These are phyloP conservation scores for Erythrobasidium hasegawianum DNA, from an alignment of 1,284 basidiomycete species.

Conservation along the genomic window DNA sequence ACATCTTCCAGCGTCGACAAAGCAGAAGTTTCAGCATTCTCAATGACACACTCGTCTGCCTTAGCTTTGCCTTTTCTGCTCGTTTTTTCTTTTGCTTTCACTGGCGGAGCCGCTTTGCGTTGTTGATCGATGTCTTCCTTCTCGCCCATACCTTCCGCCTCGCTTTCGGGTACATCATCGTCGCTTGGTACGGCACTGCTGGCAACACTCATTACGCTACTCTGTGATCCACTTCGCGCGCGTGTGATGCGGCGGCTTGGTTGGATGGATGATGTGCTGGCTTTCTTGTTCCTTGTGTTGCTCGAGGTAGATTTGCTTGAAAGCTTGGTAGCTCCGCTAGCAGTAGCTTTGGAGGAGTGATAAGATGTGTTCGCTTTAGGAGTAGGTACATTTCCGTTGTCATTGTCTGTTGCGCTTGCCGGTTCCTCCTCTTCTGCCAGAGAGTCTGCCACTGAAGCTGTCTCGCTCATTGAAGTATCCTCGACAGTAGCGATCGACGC, in stretches of 20 bases:
- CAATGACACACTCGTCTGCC: neutral
- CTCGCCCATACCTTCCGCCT: neutral
- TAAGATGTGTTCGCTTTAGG: neutral
- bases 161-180: neutral
- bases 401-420: neutral
- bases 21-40: neutral
- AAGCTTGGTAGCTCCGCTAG: neutral
- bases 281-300: too few species aligned
- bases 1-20: too few species aligned
- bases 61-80: neutral
- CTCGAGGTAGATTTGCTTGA: neutral
- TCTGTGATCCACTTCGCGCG: neutral
- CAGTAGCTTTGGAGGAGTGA: neutral
- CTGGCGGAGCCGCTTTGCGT: neutral
- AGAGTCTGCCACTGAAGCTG: neutral
- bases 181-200: neutral
- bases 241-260: neutral
- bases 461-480: neutral
- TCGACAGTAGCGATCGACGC: too few species aligned
- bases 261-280: neutral
- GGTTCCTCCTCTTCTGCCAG: neutral
- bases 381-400: slow-evolving; percentile 1
- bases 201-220: neutral
- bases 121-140: neutral
- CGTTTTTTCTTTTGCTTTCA: neutral